Evolutionary conservation across 1,284 basidiomycete genomes (phyloP).

Genomic region (Irpex sp.): DNA sequence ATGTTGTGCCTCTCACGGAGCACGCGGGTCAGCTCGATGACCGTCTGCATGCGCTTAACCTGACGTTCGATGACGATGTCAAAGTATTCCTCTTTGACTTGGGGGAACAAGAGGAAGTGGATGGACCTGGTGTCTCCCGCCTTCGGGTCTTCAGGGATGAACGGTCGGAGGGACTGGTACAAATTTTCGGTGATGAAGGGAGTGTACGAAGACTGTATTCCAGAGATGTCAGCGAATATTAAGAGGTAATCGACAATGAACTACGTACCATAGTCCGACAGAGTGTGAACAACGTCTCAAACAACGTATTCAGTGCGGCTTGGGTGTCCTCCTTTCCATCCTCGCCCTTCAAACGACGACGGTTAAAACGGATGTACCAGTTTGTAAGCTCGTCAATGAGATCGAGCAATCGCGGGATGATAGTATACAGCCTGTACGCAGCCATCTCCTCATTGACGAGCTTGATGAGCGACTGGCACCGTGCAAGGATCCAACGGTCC

Average conservation of each 20-base stretch:
- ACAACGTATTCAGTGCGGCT: slow-evolving; percentile 90
- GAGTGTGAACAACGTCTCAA: slow-evolving; percentile 92
- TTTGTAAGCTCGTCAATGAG: slow-evolving; percentile 97
- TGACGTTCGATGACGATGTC: slow-evolving; percentile 95
- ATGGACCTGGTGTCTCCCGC: slow-evolving; percentile 84
- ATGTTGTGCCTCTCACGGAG: slow-evolving; percentile 87
- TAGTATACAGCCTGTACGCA: slow-evolving; percentile 96
- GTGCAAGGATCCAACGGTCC: slow-evolving; percentile 97
- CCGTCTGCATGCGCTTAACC: slow-evolving; percentile 90
- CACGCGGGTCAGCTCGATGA: slow-evolving; percentile 90
- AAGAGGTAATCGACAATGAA: background rate
- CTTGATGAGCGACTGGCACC: slow-evolving; percentile 94
- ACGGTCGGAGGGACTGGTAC: slow-evolving; percentile 86
- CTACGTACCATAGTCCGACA: slow-evolving; percentile 84
- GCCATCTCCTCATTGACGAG: slow-evolving; percentile 94
- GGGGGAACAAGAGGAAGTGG: slow-evolving; percentile 94
- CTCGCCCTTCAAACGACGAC: slow-evolving; percentile 93
- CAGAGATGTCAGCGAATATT: slow-evolving; percentile 9
- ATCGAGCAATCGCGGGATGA: slow-evolving; percentile 90
- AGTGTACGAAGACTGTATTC: slow-evolving; percentile 87
- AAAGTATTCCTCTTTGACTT: slow-evolving; percentile 92
- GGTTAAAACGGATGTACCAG: slow-evolving; percentile 99
- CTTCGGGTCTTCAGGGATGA: slow-evolving; percentile 72
- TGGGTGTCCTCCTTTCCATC: slow-evolving; percentile 87
- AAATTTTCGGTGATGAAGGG: slow-evolving; percentile 98